Percentiles rank a stretch among this genome's conserved stretches.
Evolutionary conservation across 805 yeast species (phyloP).

Genomic region (Candida michaelii): DNA sequence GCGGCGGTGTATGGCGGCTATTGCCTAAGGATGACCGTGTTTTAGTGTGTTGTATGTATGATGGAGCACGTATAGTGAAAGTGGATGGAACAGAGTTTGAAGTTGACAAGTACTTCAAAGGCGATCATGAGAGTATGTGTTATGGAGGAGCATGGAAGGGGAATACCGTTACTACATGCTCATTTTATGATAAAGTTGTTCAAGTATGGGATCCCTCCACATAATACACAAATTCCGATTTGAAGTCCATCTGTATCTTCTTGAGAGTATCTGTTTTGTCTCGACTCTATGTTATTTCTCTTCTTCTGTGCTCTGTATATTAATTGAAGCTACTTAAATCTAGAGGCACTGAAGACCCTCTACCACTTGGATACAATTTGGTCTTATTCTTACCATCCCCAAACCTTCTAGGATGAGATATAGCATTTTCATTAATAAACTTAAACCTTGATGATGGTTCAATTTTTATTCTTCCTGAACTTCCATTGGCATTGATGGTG

Average conservation of each 20-base stretch:
- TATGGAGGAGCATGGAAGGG: constrained; percentile 91
- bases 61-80: constrained; percentile 75
- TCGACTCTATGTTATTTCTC: not conserved
- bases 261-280: no score
- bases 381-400: constrained; percentile 44
- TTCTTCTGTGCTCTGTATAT: constrained; percentile 6
- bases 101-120: constrained; percentile 48
- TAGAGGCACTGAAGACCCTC: constrained; percentile 89
- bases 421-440: constrained; percentile 62
- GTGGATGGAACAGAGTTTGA: constrained; percentile 24
- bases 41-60: constrained; percentile 90
- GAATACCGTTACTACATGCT: constrained; percentile 66
- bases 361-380: constrained; percentile 90
- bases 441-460: constrained; percentile 66
- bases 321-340: constrained; percentile 43
- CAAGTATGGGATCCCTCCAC: constrained; percentile 62
- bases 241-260: no score
- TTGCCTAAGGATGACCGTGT: constrained; percentile 59
- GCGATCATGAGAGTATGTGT: constrained; percentile 87
- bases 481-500: constrained; percentile 41
- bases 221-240: not conserved
- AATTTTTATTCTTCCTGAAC: constrained; percentile 42
- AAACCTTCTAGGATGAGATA: constrained; percentile 87
- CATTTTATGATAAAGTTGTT: constrained; percentile 83
- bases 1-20: constrained; percentile 96